Percentiles rank a stretch among this genome's conserved stretches.
Conservation (phyloP, 1,284 basidiomycete genomes). For the Leccinum griseonigrum region DNA sequence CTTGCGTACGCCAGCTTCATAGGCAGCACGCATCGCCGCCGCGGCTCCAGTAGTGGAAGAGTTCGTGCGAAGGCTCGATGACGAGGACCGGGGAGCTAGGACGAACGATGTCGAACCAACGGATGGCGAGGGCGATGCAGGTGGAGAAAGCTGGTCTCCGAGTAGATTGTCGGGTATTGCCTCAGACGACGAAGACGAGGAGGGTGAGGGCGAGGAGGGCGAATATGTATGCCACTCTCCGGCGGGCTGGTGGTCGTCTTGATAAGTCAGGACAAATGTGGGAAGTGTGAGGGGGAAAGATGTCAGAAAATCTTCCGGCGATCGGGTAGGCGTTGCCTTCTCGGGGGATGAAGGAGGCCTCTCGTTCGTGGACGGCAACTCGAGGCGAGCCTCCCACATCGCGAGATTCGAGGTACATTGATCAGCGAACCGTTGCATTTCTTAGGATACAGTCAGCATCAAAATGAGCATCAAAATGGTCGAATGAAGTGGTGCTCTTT, state of each 20-base stretch:
- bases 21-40: slow-evolving; percentile 54
- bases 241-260: slow-evolving; percentile 25
- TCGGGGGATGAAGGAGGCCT: slow-evolving; percentile 4
- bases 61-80: slow-evolving; percentile 29
- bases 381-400: slow-evolving; percentile 59
- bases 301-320: slow-evolving; percentile 50
- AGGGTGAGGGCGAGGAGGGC: slow-evolving; percentile 28
- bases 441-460: slow-evolving; percentile 38
- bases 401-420: slow-evolving; percentile 65
- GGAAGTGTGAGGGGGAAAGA: slow-evolving; percentile 66
- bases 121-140: slow-evolving; percentile 32
- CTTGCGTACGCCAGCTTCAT: slow-evolving; percentile 52
- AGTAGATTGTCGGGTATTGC: slow-evolving; percentile 21
- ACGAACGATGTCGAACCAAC: slow-evolving; percentile 27
- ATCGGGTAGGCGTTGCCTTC: slow-evolving; percentile 33
- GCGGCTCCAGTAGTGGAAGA: slow-evolving; percentile 35
- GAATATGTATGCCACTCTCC: slow-evolving; percentile 31
- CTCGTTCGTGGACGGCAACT: slow-evolving; percentile 33
- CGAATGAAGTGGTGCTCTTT: neutral
- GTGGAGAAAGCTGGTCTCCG: slow-evolving; percentile 28
- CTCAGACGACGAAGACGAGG: slow-evolving; percentile 32
- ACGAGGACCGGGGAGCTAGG: slow-evolving; percentile 30
- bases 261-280: slow-evolving; percentile 26
- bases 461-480: slow-evolving; percentile 6
- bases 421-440: slow-evolving; percentile 59